These are phyloP conservation scores for Musa troglodytarum DNA, from an alignment of 176 grass and related monocot species.

Conservation along the genomic window DNA sequence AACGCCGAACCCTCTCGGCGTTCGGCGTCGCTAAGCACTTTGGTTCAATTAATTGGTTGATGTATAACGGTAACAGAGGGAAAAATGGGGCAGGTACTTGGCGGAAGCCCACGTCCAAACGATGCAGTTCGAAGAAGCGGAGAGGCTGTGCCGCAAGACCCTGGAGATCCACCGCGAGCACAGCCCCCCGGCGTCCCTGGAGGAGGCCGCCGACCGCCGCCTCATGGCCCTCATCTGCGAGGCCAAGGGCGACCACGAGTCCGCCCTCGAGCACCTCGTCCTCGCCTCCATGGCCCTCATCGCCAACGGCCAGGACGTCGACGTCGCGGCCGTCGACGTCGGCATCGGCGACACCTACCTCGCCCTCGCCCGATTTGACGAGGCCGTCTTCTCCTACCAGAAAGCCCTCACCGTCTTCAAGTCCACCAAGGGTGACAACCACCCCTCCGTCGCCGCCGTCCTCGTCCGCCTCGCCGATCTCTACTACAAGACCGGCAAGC, in stretches of 20 bases:
- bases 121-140: conserved; percentile 88
- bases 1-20: no score
- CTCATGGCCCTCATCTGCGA: conserved; percentile 90
- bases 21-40: no score
- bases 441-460: conserved; percentile 71
- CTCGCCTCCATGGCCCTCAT: conserved; percentile 94
- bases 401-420: conserved; percentile 86
- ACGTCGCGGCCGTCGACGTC: conserved; percentile 76
- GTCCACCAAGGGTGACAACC: conserved; percentile 60
- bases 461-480: conserved; percentile 81
- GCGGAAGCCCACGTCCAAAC: conserved; percentile 91
- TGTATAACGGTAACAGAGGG: background rate
- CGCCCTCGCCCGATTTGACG: conserved; percentile 79
- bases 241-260: conserved; percentile 82
- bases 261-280: conserved; percentile 88
- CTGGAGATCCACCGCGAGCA: conserved; percentile 88
- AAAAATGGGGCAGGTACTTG: conserved; percentile 44
- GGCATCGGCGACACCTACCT: conserved; percentile 84
- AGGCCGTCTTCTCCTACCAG: conserved; percentile 99
- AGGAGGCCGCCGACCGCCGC: conserved; percentile 88
- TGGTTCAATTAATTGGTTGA: background rate
- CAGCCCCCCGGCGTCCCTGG: conserved; percentile 70
- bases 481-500: conserved; percentile 70
- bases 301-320: conserved; percentile 63
- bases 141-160: conserved; percentile 77